Evolutionary conservation across 176 grass and related monocot genomes (phyloP).

Genomic region (Oryza longistaminata): DNA sequence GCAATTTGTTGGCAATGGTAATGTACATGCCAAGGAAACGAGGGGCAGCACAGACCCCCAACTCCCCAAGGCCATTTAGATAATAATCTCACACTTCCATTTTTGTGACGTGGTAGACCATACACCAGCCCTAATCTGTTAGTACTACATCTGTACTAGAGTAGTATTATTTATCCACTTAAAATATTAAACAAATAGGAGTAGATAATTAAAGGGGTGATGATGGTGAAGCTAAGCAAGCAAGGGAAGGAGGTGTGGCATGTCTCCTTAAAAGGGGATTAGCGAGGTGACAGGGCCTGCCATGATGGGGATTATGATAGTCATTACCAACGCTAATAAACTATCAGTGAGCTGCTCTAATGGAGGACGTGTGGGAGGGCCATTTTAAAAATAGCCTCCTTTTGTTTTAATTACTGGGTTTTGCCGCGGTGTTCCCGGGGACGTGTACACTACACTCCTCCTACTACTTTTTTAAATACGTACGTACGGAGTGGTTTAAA

Average conservation of each 20-base stretch:
- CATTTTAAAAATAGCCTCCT: neutral
- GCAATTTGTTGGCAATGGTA: no score
- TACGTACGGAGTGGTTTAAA: neutral
- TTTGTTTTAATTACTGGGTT: neutral
- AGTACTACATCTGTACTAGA: no score
- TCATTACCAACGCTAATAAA: slow-evolving; percentile 5
- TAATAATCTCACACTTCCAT: neutral
- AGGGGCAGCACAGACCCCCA: no score
- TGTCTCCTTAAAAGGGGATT: neutral
- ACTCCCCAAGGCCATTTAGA: neutral
- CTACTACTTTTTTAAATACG: no score
- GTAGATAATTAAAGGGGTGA: neutral
- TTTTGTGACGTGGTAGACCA: neutral
- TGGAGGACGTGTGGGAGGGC: no score
- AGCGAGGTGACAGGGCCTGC: neutral
- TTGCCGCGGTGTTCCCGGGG: neutral
- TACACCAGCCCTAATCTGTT: neutral
- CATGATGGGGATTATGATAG: slow-evolving; percentile 29
- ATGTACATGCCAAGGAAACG: no score
- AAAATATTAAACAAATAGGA: neutral
- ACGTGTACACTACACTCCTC: neutral
- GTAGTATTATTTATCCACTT: neutral
- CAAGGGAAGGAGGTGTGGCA: neutral
- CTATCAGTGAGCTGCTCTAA: neutral
- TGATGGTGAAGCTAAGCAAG: neutral